Base-by-base conservation (phyloP, 805 yeast species). In the Metschnikowia santaceciliae region DNA sequence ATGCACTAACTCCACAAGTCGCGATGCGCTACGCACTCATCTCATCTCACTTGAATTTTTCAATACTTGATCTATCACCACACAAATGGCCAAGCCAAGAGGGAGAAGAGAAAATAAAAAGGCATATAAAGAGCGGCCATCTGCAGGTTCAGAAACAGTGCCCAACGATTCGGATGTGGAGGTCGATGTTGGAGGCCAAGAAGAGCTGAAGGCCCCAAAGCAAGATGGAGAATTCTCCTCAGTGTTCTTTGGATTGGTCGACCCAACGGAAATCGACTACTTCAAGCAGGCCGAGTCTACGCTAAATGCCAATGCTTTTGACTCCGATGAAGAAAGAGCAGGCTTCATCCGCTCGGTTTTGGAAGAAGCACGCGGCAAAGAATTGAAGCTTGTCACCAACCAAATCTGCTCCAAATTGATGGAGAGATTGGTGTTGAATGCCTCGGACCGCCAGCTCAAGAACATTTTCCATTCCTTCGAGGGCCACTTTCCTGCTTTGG, bases 251-350 rank as follows among this genome's bases (percentile, higher is more conserved):
- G 99, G 99, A 20, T 75, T 92, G 35, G 84, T 92, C 10, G 96
- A 90, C 65, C 68, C 90, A 3, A 78, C 81, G 30, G 98, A 92
- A 67, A 70, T 89, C 39, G 97, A 90, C 55, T 92, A 94, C 68
- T 94, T 92, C 75, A 90, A 89, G 61, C 90, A 86, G 61, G 96
- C 97, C 0, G 98, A 92, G 67, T 80, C 90, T 3, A 87, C 94
- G 0, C 73, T 92, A 40, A 84, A 90, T 42, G 78, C 90, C 38
- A 83, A 90, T 68, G 86, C 94, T 0, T 89, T 92, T 62, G 88
- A 80, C 17, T 70, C 75, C 15, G 75, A 79, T 3, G 96, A 88
- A 49, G 97, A 91, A 56, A 79, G 84, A 58, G 67, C 66, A 6
- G 84, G 86, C 1, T 90, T 92, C 61, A 83, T 89, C 32, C 68